A percentile compares a stretch with the other conserved stretches of the same genome.
These are phyloP conservation scores for Leccinum boreale DNA, from an alignment of 768 basidiomycete genomes.

Conservation along the genomic window DNA sequence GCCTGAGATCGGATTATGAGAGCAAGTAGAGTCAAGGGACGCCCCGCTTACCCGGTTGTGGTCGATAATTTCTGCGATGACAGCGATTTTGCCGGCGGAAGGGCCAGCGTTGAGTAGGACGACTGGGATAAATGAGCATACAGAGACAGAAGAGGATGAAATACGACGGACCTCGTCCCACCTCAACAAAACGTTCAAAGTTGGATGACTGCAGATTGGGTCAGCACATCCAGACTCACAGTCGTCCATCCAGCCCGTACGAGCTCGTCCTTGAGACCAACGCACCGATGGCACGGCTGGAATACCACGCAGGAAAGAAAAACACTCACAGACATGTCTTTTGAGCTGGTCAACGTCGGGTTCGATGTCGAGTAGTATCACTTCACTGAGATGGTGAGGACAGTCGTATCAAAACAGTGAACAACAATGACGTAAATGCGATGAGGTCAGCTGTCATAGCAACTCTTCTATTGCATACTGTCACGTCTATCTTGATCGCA, in stretches of 20 bases:
- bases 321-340: conserved; percentile 24
- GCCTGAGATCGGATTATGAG: conserved; percentile 50
- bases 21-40: background rate
- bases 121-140: conserved; percentile 39
- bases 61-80: conserved; percentile 97
- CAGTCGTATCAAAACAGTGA: background rate
- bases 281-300: background rate
- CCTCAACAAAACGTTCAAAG: conserved; percentile 97
- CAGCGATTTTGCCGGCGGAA: conserved; percentile 83
- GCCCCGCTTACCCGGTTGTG: conserved; percentile 80
- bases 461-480: too few relatives aligned
- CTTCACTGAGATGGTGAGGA: background rate
- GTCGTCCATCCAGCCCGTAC: conserved; percentile 12
- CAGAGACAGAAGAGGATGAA: background rate
- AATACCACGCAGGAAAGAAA: too few relatives aligned
- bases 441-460: too few relatives aligned
- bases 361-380: background rate
- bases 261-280: background rate
- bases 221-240: conserved; percentile 16
- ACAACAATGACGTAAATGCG: background rate
- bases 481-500: too few relatives aligned
- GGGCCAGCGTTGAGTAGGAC: conserved; percentile 93
- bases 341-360: conserved; percentile 1
- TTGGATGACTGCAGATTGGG: conserved; percentile 59
- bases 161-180: conserved; percentile 72